Base-by-base conservation (phyloP, 2,329 filamentous ascomycete species). In the Plectosphaerella sp. region DNA sequence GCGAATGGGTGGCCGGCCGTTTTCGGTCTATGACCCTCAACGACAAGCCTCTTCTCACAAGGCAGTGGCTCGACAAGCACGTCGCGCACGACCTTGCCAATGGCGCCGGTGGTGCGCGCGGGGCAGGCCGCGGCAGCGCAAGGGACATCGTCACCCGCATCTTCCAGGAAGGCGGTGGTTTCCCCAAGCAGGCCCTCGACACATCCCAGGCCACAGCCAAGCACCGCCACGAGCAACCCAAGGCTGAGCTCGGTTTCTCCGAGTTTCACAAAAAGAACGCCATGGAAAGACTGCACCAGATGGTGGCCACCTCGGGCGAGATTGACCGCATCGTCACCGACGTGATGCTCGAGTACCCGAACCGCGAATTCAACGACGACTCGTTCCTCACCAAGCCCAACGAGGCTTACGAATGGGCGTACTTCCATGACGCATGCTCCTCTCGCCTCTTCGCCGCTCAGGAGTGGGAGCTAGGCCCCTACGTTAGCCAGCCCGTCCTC, bases 301-400 rank as follows among this genome's bases (percentile, higher is more conserved):
- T 94, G 80, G 75, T 92, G 28, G 86, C 92, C 56, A 88, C 88
- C 0, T 87, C 85, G 63, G 89, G 89, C 39, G 90, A 94, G 54
- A 82, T 86, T 45, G 88, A 91, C 64, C 82, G 87, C 54, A 87
- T 95, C 61, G 77, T 93, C 64, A 86, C 84, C 16, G 89, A 97
- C 56, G 87, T 95, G 61, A 96, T 97, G 64, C 78, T 88, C 20
- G 82, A 88, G 58, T 99, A 96, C 67, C 91, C 93, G 0, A 84
- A 83, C 42, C 89, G 91, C 60, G 86, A 91, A 18, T 99, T 88
- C 70, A 95, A 97, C 72, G 94, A 99, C 66, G 94, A 99, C 68
- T 88, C 86, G 1, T 87, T 90, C 59, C 83, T 99, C 33, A 89
- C 86, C 35, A 99, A 99, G 65, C 95, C 95, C 0, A 85, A 87